Base-by-base conservation (phyloP, 2,329 filamentous ascomycete genomes). In the Arthrobotrys sinensis region DNA sequence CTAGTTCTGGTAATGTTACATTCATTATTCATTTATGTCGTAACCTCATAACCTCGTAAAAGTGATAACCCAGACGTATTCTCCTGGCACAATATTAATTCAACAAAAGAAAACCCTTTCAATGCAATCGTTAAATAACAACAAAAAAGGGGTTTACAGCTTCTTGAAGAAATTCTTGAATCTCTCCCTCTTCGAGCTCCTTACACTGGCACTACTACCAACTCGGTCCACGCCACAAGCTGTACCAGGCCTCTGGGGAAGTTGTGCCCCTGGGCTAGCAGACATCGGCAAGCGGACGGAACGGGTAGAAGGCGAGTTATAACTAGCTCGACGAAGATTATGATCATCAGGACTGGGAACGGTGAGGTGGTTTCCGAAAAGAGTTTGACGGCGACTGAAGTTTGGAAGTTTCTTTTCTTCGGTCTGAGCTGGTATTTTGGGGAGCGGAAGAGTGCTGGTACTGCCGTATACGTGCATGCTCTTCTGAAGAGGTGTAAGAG, bases 261-360 rank as follows among this genome's bases (percentile, higher is more conserved):
- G 64, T 21, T 40, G 50, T 32, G 10, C 46, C 34, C 24, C 55
- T 1, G 48, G 46, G 32, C 0, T 32, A 4, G 12, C 12, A 34
- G 50, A 28, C 28, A 21, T 32, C 34, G 69, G 55, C 21, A 32
- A 38, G 21, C 40, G 48, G 21, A 40, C n/a, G n/a, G 48, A 34
- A 14, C 21, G 34, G 4, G n/a, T 43, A 36, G 40, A 34, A 16
- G 55, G 55, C 10, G 69, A 50, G 48, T 46, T 65, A 14, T 69
- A 76, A 12, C 48, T 70, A 40, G 73, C 73, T 24, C 73, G 65
- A 52, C 66, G 66, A 11, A 77, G 48, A 24, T 77, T 50, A 34
- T 71, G 66, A 6, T 57, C 40, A 40, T 66, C 60, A 6, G 65
- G 38, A 5, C 6, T 38, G 8, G 73, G 73, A 28, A 77, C 73